Evolutionary conservation across 1,284 basidiomycete species (phyloP), one percentile per base, ranked within the genome.

Genomic region (Pseudozyma tsukubaensis): DNA sequence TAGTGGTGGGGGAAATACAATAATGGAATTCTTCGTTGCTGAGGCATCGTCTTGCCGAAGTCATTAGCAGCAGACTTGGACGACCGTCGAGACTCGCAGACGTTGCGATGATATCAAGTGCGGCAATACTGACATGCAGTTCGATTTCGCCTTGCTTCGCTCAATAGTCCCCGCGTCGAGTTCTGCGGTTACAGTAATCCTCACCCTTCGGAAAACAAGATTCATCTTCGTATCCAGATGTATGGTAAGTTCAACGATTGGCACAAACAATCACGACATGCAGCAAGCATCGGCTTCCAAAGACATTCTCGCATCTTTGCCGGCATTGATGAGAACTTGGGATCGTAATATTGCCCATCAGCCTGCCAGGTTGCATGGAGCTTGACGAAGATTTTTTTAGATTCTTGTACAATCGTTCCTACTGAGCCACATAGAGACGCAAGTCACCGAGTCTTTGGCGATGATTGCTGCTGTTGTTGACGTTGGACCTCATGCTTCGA

Each of bases 141-240:
- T 18, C 19, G 6, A 29, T 52, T 39, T 34, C 44, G 49, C 24
- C 35, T 36, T 34, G 34, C 18, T 13, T 9, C 35, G 24, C 18
- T 36, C 21, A 19, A 19, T 58, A 98, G 96, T 84, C 93, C 96
- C n/a, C 94, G 94, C 79, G 96, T 98, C 61, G 94, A 97, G 86
- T 98, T 98, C 85, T 99, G 96, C 85, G 96, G 96, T 35, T 99
- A 99, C 77, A 94, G 93, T 80, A 92, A 90, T 39, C 96, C 96
- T 1, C 95, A 98, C 86, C 95, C 96, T 6, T 97, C 94, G 19
- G 96, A 99, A 87, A 92, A 93, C 80, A 91, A 93, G 83, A 97
- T 98, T 78, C 93, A 98, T 83, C 87, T 98, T 47, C 91, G 97
- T 18, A 92, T 99, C 70, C 96, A 98, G 89, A 99, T 98, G 95